These are phyloP conservation scores for Boeremia lycopersici DNA, from an alignment of 2,329 filamentous ascomycete genomes.

Conservation along the genomic window DNA sequence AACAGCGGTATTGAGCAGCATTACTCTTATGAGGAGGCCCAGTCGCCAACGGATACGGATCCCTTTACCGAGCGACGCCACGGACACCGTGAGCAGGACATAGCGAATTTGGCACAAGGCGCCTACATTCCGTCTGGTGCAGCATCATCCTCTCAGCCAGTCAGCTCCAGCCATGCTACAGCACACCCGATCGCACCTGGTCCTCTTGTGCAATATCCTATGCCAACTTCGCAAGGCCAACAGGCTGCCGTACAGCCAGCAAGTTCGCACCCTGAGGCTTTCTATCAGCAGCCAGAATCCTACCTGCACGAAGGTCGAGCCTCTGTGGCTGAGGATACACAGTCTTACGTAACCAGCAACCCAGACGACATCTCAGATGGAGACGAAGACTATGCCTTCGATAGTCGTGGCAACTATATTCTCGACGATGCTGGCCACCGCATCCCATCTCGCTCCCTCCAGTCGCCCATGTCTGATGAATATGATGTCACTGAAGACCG, in stretches of 20 bases:
- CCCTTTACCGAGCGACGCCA: constrained; percentile 62
- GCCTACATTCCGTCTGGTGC: constrained; percentile 43
- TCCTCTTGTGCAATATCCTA: constrained; percentile 27
- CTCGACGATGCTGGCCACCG: constrained; percentile 44
- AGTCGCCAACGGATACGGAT: constrained; percentile 64
- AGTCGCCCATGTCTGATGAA: constrained; percentile 54
- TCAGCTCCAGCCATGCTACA: constrained; percentile 22
- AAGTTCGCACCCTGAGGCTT: constrained; percentile 44
- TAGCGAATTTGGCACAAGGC: constrained; percentile 40
- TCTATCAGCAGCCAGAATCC: constrained; percentile 47
- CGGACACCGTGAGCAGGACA: constrained; percentile 39
- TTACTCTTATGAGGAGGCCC: constrained; percentile 58
- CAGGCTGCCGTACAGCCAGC: constrained; percentile 28
- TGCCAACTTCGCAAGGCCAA: constrained; percentile 29
- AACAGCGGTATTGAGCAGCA: constrained; percentile 49
- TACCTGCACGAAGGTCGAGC: constrained; percentile 42
- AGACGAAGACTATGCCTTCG: constrained; percentile 47
- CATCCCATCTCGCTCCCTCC: constrained; percentile 42
- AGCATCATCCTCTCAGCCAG: constrained; percentile 27
- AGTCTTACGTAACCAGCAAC: constrained; percentile 45
- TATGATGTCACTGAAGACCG: constrained; percentile 61
- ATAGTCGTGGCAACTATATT: constrained; percentile 46
- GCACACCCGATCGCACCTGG: constrained; percentile 34
- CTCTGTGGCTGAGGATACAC: constrained; percentile 40
- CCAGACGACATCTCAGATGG: constrained; percentile 43